Conservation (phyloP, 225 moss, liverwort and hornwort species). For the Polytrichum commune region DNA sequence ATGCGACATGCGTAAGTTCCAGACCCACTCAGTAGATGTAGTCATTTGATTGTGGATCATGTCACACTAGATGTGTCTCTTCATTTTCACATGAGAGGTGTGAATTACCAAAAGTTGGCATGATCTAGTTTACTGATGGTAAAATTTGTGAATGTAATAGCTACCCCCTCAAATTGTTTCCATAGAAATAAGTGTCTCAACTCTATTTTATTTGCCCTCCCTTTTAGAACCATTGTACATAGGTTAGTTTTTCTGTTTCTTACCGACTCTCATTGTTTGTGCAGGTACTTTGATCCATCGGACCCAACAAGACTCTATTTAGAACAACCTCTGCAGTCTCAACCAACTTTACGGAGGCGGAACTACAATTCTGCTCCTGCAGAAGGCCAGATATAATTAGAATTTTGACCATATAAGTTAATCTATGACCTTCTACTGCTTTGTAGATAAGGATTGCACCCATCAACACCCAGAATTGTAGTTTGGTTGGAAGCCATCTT, state of each 20-base stretch:
- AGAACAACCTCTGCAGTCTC: constrained; percentile 83
- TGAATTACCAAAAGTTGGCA: too few relatives aligned
- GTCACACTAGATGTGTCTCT: neutral
- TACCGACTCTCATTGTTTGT: constrained; percentile 2
- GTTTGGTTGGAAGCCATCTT: constrained; percentile 1
- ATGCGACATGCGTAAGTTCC: constrained; percentile 92
- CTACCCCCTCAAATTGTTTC: too few relatives aligned
- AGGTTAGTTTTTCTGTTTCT: too few relatives aligned
- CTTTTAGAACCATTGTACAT: too few relatives aligned
- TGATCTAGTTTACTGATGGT: too few relatives aligned
- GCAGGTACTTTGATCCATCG: constrained; percentile 97
- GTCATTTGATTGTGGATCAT: too few relatives aligned
- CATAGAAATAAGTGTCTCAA: too few relatives aligned
- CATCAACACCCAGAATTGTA: neutral
- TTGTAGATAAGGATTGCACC: neutral
- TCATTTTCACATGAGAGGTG: neutral
- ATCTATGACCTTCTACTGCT: neutral
- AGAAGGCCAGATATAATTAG: constrained; percentile 45
- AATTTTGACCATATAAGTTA: neutral
- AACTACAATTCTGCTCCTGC: constrained; percentile 67
- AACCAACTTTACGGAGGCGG: constrained; percentile 78
- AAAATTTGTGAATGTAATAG: too few relatives aligned
- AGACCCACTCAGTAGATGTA: neutral
- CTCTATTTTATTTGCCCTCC: too few relatives aligned
- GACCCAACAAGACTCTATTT: constrained; percentile 91